Evolutionary conservation across 176 grass and related monocot genomes (phyloP).

Genomic region (Musa acuminata): DNA sequence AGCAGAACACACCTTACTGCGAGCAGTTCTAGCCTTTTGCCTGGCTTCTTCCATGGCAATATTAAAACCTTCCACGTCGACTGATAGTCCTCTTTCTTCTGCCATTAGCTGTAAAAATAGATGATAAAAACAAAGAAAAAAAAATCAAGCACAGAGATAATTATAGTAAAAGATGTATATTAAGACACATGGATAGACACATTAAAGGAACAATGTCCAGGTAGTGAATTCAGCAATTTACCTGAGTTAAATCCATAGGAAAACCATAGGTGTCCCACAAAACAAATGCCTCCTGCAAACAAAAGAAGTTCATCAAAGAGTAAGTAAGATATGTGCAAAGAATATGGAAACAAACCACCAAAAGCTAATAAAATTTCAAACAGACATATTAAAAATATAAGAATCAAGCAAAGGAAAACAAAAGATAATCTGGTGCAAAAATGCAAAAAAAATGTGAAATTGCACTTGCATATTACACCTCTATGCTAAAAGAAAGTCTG

Average conservation of each 20-base stretch:
- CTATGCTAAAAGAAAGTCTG: too few species aligned
- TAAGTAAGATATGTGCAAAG: not conserved
- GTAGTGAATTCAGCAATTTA: constrained; percentile 18
- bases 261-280: constrained; percentile 94
- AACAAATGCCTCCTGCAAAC: constrained; percentile 79
- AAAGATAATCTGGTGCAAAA: not conserved
- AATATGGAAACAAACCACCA: not conserved
- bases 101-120: constrained; percentile 60
- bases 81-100: constrained; percentile 53
- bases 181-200: constrained; percentile 13
- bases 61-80: constrained; percentile 78
- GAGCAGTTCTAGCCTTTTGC: constrained; percentile 80
- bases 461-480: too few species aligned
- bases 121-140: not conserved
- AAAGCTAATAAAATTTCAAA: not conserved
- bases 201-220: constrained; percentile 1
- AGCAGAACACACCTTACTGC: constrained; percentile 46
- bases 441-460: not conserved
- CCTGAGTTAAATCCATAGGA: constrained; percentile 96
- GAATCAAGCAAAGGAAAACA: not conserved
- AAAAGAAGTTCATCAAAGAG: not conserved
- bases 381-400: not conserved
- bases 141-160: constrained; percentile 16
- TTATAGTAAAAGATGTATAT: not conserved
- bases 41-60: constrained; percentile 81